A percentile compares a stretch with the other conserved stretches of the same genome.
phyloP scores from a whole-genome alignment of 2,329 filamentous ascomycete genomes.

The Alternaria ethzedia region DNA sequence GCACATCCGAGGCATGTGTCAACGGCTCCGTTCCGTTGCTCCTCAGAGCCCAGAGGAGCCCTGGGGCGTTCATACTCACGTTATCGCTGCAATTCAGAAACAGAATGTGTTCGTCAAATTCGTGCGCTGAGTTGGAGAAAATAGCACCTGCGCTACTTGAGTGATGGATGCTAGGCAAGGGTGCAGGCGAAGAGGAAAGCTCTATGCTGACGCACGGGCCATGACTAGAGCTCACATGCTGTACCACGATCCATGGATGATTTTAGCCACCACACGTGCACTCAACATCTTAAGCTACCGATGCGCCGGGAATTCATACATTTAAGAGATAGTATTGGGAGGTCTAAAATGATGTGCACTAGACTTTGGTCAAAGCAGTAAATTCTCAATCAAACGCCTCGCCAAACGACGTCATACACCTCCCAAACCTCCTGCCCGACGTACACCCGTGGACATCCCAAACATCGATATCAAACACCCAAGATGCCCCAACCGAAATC shows the following conservation, averaged over 20 bases:
- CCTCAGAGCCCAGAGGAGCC: not conserved
- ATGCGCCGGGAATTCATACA: not conserved
- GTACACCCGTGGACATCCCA: not conserved
- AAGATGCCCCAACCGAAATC: slow-evolving; percentile 4
- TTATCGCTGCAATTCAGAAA: not conserved
- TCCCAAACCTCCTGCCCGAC: not conserved
- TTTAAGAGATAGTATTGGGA: not conserved
- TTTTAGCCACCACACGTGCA: no score
- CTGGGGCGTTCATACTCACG: no score
- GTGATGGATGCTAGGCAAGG: not conserved
- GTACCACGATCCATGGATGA: no score
- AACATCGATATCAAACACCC: not conserved
- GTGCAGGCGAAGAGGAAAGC: not conserved
- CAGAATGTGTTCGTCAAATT: not conserved
- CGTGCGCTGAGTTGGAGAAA: not conserved
- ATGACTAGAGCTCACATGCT: not conserved
- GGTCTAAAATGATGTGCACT: accelerated
- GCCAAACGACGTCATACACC: not conserved
- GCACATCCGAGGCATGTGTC: not conserved
- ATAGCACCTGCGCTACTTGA: no score
- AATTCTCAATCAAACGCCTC: not conserved
- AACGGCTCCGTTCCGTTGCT: not conserved
- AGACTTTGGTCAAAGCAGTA: accelerated
- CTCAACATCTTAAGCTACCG: not conserved
- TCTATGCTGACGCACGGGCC: not conserved